These are phyloP conservation scores for Incumbomyces lentus DNA, from an alignment of 2,329 filamentous ascomycete genomes.

Conservation along the genomic window DNA sequence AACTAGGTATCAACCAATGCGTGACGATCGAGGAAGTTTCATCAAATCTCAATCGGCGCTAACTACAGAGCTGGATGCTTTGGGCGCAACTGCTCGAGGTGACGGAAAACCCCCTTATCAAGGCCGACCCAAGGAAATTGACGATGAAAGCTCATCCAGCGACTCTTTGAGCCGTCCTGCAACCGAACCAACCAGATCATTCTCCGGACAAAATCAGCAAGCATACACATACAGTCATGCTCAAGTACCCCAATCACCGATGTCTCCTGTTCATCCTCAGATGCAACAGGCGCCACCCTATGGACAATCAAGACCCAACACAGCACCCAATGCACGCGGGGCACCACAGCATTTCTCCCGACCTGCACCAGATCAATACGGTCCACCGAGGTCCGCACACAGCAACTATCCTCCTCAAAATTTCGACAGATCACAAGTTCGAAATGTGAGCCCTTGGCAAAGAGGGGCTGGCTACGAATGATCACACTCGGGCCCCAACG, in stretches of 20 bases:
- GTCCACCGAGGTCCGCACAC: constrained; percentile 18
- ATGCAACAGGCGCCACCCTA: constrained; percentile 6
- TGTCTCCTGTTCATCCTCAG: constrained; percentile 1
- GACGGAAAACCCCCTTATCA: constrained; percentile 56
- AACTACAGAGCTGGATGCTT: constrained; percentile 76
- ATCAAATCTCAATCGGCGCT: constrained; percentile 91
- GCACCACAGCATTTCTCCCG: constrained; percentile 22
- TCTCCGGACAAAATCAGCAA: constrained; percentile 24
- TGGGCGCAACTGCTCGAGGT: constrained; percentile 79
- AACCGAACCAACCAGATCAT: constrained; percentile 18
- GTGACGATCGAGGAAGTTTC: constrained; percentile 88
- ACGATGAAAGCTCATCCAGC: constrained; percentile 44
- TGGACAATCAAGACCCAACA: constrained; percentile 11
- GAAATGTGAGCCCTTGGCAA: constrained; percentile 52
- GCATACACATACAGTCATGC: constrained; percentile 22
- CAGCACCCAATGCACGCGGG: constrained; percentile 11
- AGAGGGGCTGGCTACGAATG: constrained; percentile 55
- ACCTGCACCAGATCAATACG: constrained; percentile 3
- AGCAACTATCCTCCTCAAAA: constrained; percentile 20
- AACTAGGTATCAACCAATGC: constrained; percentile 90
- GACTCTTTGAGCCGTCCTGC: constrained; percentile 18
- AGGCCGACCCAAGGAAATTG: constrained; percentile 48
- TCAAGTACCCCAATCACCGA: constrained; percentile 16
- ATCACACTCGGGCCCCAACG: constrained; percentile 26
- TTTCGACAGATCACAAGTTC: constrained; percentile 39